These are phyloP conservation scores for Kodamaea kakaduensis DNA, from an alignment of 805 yeast genomes.

Conservation along the genomic window DNA sequence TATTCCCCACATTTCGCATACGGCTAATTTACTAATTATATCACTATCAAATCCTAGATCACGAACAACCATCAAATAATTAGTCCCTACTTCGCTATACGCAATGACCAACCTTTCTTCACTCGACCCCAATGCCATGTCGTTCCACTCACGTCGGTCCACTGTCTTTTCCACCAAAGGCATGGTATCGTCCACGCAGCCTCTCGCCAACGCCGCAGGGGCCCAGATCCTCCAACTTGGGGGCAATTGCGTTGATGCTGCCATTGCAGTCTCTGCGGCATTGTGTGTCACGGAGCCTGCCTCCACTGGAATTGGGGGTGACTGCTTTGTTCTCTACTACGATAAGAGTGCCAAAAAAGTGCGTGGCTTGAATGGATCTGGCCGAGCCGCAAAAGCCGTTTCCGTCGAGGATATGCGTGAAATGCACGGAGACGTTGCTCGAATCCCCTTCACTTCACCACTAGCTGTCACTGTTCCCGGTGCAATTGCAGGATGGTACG, in stretches of 20 bases:
- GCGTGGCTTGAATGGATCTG: constrained; percentile 71
- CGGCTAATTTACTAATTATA: too few relatives aligned
- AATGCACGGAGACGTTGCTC: constrained; percentile 38
- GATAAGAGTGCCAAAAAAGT: constrained; percentile 44
- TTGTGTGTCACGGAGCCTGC: constrained; percentile 54
- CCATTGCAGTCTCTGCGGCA: constrained; percentile 56
- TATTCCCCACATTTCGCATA: too few relatives aligned
- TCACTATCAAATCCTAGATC: too few relatives aligned
- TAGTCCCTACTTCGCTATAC: too few relatives aligned
- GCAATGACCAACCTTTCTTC: too few relatives aligned
- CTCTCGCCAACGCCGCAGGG: constrained; percentile 74
- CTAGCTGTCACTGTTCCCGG: constrained; percentile 74
- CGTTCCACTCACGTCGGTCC: constrained; percentile 59
- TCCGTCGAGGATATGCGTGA: constrained; percentile 46
- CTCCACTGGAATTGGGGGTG: constrained; percentile 65
- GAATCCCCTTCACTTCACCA: constrained; percentile 52
- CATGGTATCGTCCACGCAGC: constrained; percentile 72
- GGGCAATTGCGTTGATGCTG: constrained; percentile 69
- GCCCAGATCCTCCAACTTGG: constrained; percentile 60
- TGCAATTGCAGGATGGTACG: constrained; percentile 76
- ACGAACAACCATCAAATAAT: too few relatives aligned
- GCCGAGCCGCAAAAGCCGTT: constrained; percentile 55
- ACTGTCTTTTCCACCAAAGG: constrained; percentile 72
- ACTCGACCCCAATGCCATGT: too few relatives aligned
- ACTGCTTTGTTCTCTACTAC: constrained; percentile 62